These are phyloP conservation scores for Oehlia diaphana DNA, from an alignment of 192 early-diverging fungal species.

Conservation along the genomic window DNA sequence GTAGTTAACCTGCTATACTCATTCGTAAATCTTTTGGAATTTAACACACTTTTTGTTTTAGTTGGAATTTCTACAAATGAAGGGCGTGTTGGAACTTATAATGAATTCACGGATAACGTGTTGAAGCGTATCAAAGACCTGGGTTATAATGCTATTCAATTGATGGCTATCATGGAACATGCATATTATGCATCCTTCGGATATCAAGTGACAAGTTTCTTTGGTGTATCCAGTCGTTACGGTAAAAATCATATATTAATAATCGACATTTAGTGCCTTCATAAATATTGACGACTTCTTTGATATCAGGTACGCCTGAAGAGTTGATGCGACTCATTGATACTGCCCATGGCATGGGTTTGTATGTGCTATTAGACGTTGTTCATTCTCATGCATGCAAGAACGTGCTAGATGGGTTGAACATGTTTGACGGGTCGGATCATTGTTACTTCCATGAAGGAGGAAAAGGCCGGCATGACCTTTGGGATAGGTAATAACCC, in stretches of 20 bases:
- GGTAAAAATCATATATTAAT: constrained; percentile 44
- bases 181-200: constrained; percentile 98
- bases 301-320: constrained; percentile 69
- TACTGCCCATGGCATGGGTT: constrained; percentile 85
- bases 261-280: background rate
- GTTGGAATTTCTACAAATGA: constrained; percentile 93
- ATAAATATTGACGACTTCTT: background rate
- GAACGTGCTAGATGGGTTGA: constrained; percentile 92
- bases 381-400: constrained; percentile 97
- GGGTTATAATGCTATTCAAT: constrained; percentile 80
- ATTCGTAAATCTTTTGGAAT: background rate
- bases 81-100: constrained; percentile 77
- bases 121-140: constrained; percentile 84
- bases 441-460: constrained; percentile 97
- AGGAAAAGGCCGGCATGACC: constrained; percentile 78
- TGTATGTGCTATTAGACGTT: constrained; percentile 88
- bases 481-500: constrained; percentile 74
- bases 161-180: constrained; percentile 98
- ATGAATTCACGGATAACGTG: constrained; percentile 85
- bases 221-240: constrained; percentile 89
- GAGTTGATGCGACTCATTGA: constrained; percentile 90
- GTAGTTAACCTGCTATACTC: background rate
- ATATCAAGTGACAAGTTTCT: constrained; percentile 98
- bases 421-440: constrained; percentile 94
- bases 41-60: constrained; percentile 29